These are phyloP conservation scores for Cyclaneusma minus DNA, from an alignment of 2,329 filamentous ascomycete species.

Conservation along the genomic window DNA sequence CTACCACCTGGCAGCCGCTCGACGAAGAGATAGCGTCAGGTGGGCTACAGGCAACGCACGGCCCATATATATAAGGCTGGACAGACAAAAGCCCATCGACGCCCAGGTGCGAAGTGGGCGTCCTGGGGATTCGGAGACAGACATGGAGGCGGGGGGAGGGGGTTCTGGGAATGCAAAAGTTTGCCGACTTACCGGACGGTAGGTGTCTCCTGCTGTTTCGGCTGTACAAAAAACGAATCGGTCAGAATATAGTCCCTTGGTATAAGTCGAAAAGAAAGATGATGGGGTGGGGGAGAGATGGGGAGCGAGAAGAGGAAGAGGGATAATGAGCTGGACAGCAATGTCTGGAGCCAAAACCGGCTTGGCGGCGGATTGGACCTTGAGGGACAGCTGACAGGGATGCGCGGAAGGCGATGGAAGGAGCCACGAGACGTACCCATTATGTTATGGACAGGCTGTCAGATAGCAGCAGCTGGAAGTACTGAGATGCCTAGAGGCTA, in stretches of 20 bases:
- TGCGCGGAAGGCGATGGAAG: constrained; percentile 1
- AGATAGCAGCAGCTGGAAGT: too few species aligned
- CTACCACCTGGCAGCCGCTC: too few species aligned
- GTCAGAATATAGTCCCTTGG: background rate
- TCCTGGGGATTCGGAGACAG: constrained; percentile 1
- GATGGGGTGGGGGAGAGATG: constrained; percentile 2
- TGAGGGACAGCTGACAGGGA: constrained; percentile 1
- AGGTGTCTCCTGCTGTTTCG: constrained; percentile 39
- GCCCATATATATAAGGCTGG: constrained; percentile 1
- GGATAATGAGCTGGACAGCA: constrained; percentile 1
- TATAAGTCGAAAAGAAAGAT: background rate
- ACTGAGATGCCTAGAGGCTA: too few species aligned
- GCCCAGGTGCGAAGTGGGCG: constrained; percentile 5
- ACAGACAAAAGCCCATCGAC: constrained; percentile 1
- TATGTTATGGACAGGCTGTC: constrained; percentile 3
- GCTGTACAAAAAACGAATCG: constrained; percentile 23
- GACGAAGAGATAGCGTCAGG: constrained; percentile 7
- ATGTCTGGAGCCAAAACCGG: constrained; percentile 1
- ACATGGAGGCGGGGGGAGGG: constrained; percentile 2
- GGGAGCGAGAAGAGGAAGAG: constrained; percentile 1
- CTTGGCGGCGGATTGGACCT: constrained; percentile 2
- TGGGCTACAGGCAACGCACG: background rate
- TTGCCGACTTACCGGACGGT: constrained; percentile 32
- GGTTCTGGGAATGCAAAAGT: background rate
- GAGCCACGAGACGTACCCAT: constrained; percentile 3